Base-by-base conservation (phyloP, 768 basidiomycete genomes). In the Inosperma sp. region DNA sequence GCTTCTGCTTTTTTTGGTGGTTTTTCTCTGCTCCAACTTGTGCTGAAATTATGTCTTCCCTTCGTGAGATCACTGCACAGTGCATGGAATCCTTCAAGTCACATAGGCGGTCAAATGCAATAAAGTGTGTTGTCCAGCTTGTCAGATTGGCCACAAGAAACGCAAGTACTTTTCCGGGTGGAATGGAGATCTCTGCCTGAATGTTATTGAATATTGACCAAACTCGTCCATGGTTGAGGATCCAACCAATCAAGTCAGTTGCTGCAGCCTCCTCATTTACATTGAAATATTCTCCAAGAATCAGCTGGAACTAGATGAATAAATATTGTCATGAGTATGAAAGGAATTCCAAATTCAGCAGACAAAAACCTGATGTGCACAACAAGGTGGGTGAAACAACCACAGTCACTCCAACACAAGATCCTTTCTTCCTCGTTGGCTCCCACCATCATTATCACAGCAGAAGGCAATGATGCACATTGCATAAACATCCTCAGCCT, bases 11-110 rank as follows among this genome's bases (percentile, higher is more conserved):
- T 35, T 59, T 61, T 19, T 56, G 54, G 0, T 27, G 31, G 26
- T 58, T 57, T 56, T 64, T 67, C 51, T 64, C 61, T 9, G 61
- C 62, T 16, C 65, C 63, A 36, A 65, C 60, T 49, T 68, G 65
- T 1, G 43, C 60, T 9, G 42, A 48, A 39, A 68, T 54, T 22
- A 68, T 64, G 5, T 58, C 57, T 1, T 58, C 4, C 23, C 45
- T 56, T 2, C 29, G 22, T 45, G 31, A 51, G 17, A 61, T 55
- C 3, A 60, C 65, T 30, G 64, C 60, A 3, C 17, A 40, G 6
- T 42, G 51, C 22, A 66, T 47, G 3, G 59, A 19, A 29, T 58
- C 54, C 48, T 66, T 64, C 27, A 68, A 49, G 9, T 51, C 43
- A 30, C 14, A n/a, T 25, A 66, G 48, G 22, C 54, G 52, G 34